Base-by-base conservation (phyloP, 768 basidiomycete species). In the Chalciporus sphaerocephalus region DNA sequence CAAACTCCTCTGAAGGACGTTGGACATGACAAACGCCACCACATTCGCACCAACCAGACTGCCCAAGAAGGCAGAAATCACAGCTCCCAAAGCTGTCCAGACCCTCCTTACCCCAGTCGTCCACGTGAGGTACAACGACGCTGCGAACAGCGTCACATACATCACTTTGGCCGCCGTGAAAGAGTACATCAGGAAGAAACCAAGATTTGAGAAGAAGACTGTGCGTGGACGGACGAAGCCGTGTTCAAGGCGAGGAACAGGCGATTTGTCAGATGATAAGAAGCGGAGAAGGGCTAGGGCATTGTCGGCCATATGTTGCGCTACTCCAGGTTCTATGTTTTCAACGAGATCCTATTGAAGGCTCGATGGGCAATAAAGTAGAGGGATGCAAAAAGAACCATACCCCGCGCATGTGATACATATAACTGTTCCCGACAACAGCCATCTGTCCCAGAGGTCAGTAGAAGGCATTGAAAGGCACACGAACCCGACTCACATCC, bases 371-470 rank as follows among this genome's bases (percentile, higher is more conserved):
- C 10, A 12, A 30, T 10, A 25, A n/a, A 5, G 7, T 15, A 36
- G 11, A 32, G 32, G 33, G 20, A 38, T n/a, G 42, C 15, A 11
- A 18, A 46, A 40, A 42, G 49, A 40, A n/a, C 32, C 61, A 1
- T 53, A 83, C 86, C 72, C 90, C 90, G 38, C 87, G 82, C 70
- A 92, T 97, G 65, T 97, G 93, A 60, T 96, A 97, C 42, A 92
- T 70, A 62, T 96, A 98, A 54, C 88, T 89, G 64, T 95, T 89
- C 12, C 91, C 89, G 3, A 95, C 83, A 21, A 95, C 70, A 0
- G 93, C 93, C 78, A 95, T 91, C 88, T 91, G 38, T 25, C 53
- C n/a, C 6, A 20, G 36, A 36, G 12, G 37, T 59, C 22, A 45
- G 35, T n/a, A 18, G 23, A 40, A 13, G 38, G 36, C n/a, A 5